phyloP scores from a whole-genome alignment of 345 rosid species.

The Corymbia maculata region DNA sequence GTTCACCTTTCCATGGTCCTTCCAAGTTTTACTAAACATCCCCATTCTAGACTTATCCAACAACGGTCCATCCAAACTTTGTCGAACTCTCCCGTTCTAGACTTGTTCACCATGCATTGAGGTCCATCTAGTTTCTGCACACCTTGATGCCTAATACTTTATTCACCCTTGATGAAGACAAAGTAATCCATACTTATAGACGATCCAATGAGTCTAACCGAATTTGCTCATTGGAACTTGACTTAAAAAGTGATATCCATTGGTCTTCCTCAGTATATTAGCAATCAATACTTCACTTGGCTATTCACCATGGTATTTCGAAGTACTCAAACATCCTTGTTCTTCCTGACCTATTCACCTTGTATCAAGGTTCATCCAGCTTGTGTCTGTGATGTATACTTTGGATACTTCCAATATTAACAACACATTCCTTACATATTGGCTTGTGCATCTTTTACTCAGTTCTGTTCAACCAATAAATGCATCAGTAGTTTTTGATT shows the following conservation, averaged over 20 bases:
- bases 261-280: neutral
- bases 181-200: neutral
- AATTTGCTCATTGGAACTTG: neutral
- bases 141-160: neutral
- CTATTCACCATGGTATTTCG: neutral
- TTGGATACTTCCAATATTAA: rapidly evolving
- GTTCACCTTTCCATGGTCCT: no score
- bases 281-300: neutral
- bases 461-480: no score
- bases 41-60: no score
- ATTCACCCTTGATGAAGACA: neutral
- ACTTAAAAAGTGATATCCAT: neutral
- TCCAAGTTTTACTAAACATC: no score
- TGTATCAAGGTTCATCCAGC: neutral
- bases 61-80: no score
- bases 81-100: neutral
- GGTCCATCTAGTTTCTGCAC: neutral
- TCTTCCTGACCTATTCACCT: neutral
- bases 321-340: neutral
- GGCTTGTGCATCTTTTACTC: neutral
- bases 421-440: neutral
- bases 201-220: neutral
- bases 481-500: neutral
- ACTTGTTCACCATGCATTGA: neutral
- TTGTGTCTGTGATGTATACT: neutral